These are phyloP conservation scores for Globisporangium perplexum DNA, from an alignment of 352 stramenopile genomes.

Conservation along the genomic window DNA sequence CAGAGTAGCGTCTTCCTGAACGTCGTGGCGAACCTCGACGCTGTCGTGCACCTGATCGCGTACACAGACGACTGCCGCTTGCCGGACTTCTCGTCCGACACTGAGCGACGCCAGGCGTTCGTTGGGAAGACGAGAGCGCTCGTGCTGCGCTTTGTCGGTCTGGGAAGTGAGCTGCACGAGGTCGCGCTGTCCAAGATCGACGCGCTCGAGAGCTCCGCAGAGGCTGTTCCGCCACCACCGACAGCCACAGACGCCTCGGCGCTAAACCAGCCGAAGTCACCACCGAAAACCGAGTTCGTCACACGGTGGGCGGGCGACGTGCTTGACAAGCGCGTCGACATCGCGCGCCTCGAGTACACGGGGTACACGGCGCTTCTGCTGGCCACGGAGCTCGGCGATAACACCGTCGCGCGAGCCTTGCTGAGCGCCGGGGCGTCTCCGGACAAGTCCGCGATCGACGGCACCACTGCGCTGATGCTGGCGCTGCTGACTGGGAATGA, in stretches of 20 bases:
- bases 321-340: constrained; percentile 32
- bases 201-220: not conserved
- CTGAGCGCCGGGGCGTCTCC: constrained; percentile 35
- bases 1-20: constrained; percentile 43
- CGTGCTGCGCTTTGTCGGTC: constrained; percentile 21
- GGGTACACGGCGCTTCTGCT: constrained; percentile 47
- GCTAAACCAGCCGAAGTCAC: not conserved
- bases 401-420: constrained; percentile 25
- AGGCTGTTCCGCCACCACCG: not conserved
- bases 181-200: not conserved
- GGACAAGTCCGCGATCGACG: constrained; percentile 21
- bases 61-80: constrained; percentile 35
- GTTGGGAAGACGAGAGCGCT: constrained; percentile 19
- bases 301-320: constrained; percentile 35
- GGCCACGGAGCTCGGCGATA: constrained; percentile 34
- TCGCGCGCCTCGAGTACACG: constrained; percentile 44
- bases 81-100: constrained; percentile 12
- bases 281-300: constrained; percentile 12
- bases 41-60: constrained; percentile 34
- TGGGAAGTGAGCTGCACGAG: constrained; percentile 2
- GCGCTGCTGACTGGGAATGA: constrained; percentile 43
- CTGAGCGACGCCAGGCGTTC: constrained; percentile 11
- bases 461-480: constrained; percentile 53
- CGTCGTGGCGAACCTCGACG: constrained; percentile 21
- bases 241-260: not conserved